These are phyloP conservation scores for Nakazawaea sp. DNA, from an alignment of 805 yeast genomes.

Conservation along the genomic window DNA sequence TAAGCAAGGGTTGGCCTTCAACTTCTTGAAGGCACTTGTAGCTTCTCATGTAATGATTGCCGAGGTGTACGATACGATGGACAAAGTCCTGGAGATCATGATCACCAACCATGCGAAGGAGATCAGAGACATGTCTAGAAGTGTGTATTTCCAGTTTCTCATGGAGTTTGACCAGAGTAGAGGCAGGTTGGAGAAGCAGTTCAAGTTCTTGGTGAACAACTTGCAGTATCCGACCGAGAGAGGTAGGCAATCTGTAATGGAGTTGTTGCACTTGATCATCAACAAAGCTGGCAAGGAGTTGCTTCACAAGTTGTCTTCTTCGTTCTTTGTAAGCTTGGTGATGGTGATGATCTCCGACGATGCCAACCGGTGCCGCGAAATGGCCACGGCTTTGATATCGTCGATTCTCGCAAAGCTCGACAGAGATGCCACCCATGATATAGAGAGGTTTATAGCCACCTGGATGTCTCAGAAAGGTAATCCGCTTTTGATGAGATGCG, in stretches of 20 bases:
- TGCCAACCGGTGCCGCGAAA: constrained; percentile 72
- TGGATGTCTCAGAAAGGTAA: constrained; percentile 62
- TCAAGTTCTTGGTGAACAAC: constrained; percentile 74
- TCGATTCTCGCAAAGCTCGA: constrained; percentile 44
- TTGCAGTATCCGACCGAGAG: constrained; percentile 76
- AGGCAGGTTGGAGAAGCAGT: constrained; percentile 76
- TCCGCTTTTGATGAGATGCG: constrained; percentile 55
- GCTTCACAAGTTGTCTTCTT: constrained; percentile 53
- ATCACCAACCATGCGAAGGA: constrained; percentile 80
- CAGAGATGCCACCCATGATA: constrained; percentile 24
- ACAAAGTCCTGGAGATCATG: constrained; percentile 74
- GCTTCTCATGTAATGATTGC: constrained; percentile 70
- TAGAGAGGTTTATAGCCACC: constrained; percentile 37
- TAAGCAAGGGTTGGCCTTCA: constrained; percentile 82
- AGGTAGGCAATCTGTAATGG: constrained; percentile 90
- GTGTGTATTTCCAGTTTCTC: constrained; percentile 75
- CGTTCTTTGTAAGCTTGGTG: constrained; percentile 79
- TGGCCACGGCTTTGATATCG: constrained; percentile 60
- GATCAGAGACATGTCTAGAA: constrained; percentile 78
- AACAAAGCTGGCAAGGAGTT: constrained; percentile 57
- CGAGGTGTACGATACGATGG: constrained; percentile 87
- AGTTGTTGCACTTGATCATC: constrained; percentile 65
- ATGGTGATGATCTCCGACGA: constrained; percentile 75
- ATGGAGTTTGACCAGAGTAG: constrained; percentile 94
- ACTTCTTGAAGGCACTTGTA: constrained; percentile 73